Evolutionary conservation across 306 rosid genomes (phyloP), one percentile per base, ranked within the genome.

Genomic region (Herpetospermum pedunculosum): DNA sequence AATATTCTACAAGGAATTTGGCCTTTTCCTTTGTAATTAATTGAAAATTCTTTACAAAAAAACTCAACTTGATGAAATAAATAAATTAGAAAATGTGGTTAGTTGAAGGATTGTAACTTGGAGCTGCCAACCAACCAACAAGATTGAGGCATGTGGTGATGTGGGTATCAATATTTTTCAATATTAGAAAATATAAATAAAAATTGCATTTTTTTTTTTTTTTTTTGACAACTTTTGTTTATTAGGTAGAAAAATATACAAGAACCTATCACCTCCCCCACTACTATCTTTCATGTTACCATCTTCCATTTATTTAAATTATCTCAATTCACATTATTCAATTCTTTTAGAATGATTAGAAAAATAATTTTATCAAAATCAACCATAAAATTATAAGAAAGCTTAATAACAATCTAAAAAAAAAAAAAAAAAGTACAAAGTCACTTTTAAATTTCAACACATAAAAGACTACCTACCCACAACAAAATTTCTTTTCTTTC

Each of bases 231-330:
- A n/a, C n/a, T n/a, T n/a, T n/a, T 32, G 4, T 63, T 63, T 64
- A 65, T 65, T 65, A 65, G 9, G 32, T 65, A 19, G 0, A 65
- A 18, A 16, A 3, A 32, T 16, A 34, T 6, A 12, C 35, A 18
- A 63, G 3, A 38, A 65, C 3, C 72, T 38, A 65, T 65, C 72
- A 65, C 19, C 49, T 65, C 72, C 72, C 68, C 72, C 72, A 65
- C 72, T 65, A 65, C 26, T 59, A 59, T 54, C 16, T 35, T 62
- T 62, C 43, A 62, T 35, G 26, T 8, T 18, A 62, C 69, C 16
- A 3, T 28, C 49, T 38, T 38, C 25, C 30, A 64, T 35, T 64
- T 64, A n/a, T 37, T 64, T 19, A 65, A 21, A 38, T 65, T 35
- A 38, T 65, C 49, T 4, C n/a, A 65, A 9, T 37, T 38, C 2